A percentile compares a stretch with the other conserved stretches of the same genome.
Conservation (phyloP, 2,329 filamentous ascomycete genomes). For the Blumeria hordei region DNA sequence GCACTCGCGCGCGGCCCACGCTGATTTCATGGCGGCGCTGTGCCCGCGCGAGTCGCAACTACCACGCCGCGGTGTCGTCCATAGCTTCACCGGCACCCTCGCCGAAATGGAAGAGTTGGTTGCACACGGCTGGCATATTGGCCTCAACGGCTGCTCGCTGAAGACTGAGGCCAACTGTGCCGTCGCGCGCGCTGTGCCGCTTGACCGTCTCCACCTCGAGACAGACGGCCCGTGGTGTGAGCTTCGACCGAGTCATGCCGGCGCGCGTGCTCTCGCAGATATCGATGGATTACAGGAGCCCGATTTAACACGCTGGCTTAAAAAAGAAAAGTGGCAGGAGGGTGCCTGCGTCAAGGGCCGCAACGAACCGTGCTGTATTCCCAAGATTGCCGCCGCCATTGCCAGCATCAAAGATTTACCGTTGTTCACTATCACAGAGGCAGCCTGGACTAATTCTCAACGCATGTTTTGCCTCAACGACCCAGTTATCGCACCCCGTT, state of each 20-base stretch:
- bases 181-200: constrained; percentile 55
- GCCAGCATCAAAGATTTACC: constrained; percentile 61
- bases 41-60: constrained; percentile 38
- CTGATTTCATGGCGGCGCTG: constrained; percentile 58
- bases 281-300: neutral
- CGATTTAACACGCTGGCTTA: constrained; percentile 29
- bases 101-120: constrained; percentile 68
- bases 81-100: constrained; percentile 76
- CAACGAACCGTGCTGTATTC: constrained; percentile 78
- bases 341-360: constrained; percentile 82
- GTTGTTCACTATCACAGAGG: constrained; percentile 66
- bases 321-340: constrained; percentile 85
- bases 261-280: constrained; percentile 14
- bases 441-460: constrained; percentile 61
- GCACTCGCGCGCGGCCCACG: constrained; percentile 69
- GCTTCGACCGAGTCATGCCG: constrained; percentile 70
- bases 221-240: constrained; percentile 98
- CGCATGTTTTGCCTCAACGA: constrained; percentile 33
- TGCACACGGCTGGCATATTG: constrained; percentile 62
- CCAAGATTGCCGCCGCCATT: constrained; percentile 68
- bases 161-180: constrained; percentile 81
- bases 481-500: constrained; percentile 9
- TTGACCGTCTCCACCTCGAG: constrained; percentile 74
- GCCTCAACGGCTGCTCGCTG: constrained; percentile 90
- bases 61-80: constrained; percentile 60